Conservation (phyloP, 2,329 filamentous ascomycete genomes). For the Epichloe baconii region DNA sequence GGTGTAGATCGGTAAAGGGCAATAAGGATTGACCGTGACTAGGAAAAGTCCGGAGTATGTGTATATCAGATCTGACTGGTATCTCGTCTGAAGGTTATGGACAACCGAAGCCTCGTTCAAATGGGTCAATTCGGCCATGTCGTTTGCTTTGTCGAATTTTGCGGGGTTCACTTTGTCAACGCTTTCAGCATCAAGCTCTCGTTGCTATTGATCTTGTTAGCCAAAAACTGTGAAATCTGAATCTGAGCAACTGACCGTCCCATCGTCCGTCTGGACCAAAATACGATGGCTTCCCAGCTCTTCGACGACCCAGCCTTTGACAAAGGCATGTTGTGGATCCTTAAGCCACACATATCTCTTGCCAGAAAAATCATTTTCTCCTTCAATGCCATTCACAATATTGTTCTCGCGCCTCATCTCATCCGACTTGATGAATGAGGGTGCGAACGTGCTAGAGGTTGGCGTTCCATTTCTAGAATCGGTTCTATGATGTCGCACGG, state of each 20-base stretch:
- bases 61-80: constrained; percentile 92
- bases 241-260: constrained; percentile 46
- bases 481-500: constrained; percentile 29
- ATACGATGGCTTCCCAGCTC: constrained; percentile 58
- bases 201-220: constrained; percentile 45
- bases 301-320: constrained; percentile 84
- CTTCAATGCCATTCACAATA: constrained; percentile 64
- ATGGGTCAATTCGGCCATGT: constrained; percentile 98
- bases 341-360: constrained; percentile 97
- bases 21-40: constrained; percentile 95
- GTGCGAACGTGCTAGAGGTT: constrained; percentile 76
- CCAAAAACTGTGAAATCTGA: not conserved
- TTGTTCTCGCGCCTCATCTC: constrained; percentile 50
- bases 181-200: constrained; percentile 70
- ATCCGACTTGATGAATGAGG: constrained; percentile 87
- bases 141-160: constrained; percentile 98
- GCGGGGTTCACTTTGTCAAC: constrained; percentile 99
- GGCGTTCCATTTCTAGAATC: constrained; percentile 54
- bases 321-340: constrained; percentile 75
- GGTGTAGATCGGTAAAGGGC: constrained; percentile 83
- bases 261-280: constrained; percentile 87
- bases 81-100: constrained; percentile 89
- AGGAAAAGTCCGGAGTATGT: constrained; percentile 96
- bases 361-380: constrained; percentile 96
- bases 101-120: constrained; percentile 96